A percentile compares a stretch with the other conserved stretches of the same genome.
These are phyloP conservation scores for Oryza meridionalis DNA, from an alignment of 176 grass and related monocot genomes.

Conservation along the genomic window DNA sequence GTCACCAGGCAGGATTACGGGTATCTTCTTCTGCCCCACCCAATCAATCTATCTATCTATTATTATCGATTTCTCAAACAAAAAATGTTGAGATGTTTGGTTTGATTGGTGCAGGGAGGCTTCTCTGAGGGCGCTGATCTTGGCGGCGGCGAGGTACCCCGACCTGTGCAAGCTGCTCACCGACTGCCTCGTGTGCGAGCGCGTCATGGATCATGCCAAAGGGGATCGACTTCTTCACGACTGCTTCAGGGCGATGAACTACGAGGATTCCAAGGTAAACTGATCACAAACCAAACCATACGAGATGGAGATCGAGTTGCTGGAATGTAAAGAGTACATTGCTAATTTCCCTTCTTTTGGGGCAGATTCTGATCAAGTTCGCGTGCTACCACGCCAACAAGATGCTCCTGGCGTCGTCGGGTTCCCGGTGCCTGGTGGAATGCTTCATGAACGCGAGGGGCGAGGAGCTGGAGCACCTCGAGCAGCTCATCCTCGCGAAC, in stretches of 20 bases:
- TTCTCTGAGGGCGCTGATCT: not conserved
- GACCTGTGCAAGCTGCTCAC: not conserved
- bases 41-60: too few relatives aligned
- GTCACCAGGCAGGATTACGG: not conserved
- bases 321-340: not conserved
- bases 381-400: not conserved
- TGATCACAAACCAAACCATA: not conserved
- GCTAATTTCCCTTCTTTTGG: not conserved
- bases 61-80: not conserved
- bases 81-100: not conserved
- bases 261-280: slow-evolving; percentile 12
- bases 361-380: slow-evolving; percentile 16
- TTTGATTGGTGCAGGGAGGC: not conserved
- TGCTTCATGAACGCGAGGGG: slow-evolving; percentile 3
- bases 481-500: not conserved
- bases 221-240: not conserved
- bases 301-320: not conserved
- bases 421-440: slow-evolving; percentile 23
- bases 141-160: not conserved
- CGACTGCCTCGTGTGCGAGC: slow-evolving; percentile 8
- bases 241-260: slow-evolving; percentile 26
- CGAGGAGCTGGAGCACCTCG: not conserved
- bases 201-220: not conserved
- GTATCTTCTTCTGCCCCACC: slow-evolving; percentile 7
- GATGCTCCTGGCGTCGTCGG: not conserved